Percentiles rank a stretch among this genome's conserved stretches.
These are phyloP conservation scores for Pisolithus marmoratus DNA, from an alignment of 768 basidiomycete genomes.

Conservation along the genomic window DNA sequence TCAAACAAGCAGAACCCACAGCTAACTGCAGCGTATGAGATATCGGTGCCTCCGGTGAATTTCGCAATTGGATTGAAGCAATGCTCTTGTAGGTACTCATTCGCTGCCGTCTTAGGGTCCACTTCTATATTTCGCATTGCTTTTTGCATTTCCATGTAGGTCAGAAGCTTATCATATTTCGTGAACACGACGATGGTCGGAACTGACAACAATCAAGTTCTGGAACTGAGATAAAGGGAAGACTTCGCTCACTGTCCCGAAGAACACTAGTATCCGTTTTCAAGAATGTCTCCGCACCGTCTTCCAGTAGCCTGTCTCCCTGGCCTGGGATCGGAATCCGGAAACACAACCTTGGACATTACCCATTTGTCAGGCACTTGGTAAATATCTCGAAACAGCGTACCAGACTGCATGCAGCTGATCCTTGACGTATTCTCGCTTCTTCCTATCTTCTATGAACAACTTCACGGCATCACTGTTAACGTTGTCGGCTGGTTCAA, in stretches of 20 bases:
- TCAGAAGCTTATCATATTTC: not conserved
- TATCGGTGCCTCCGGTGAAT: not conserved
- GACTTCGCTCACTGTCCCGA: not conserved
- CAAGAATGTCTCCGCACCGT: not conserved
- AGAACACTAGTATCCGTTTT: not conserved
- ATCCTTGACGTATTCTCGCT: not conserved
- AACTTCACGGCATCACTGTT: constrained; percentile 2
- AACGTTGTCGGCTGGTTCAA: constrained; percentile 7
- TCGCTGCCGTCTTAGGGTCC: not conserved
- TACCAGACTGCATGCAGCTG: constrained; percentile 13
- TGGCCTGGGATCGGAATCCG: not conserved
- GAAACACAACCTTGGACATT: constrained; percentile 1
- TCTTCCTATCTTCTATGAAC: constrained; percentile 7
- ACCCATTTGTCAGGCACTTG: not conserved
- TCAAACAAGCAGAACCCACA: not conserved
- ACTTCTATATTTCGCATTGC: too few relatives aligned
- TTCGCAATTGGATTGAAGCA: not conserved
- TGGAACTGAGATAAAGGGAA: not conserved
- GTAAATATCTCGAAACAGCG: not conserved
- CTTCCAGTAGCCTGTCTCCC: not conserved
- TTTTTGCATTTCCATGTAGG: not conserved
- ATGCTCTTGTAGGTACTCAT: not conserved
- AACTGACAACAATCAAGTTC: not conserved
- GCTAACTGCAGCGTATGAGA: not conserved
- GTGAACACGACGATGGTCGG: not conserved